phyloP scores from a whole-genome alignment of 169 alveolate species.

The Plasmodium cynomolgi region DNA sequence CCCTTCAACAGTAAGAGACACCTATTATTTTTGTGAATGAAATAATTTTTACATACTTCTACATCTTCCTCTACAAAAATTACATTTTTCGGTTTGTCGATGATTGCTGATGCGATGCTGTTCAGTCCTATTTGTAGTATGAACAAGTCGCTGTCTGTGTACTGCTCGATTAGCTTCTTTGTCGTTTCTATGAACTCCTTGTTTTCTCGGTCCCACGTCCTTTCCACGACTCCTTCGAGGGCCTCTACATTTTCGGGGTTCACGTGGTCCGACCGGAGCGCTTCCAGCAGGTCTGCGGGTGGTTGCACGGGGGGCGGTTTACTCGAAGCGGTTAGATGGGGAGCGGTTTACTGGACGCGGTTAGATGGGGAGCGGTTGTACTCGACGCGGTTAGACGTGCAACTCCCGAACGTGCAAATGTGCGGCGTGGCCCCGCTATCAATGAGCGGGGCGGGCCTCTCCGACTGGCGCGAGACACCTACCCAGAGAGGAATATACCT shows the following conservation, averaged over 20 bases:
- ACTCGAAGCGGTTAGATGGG: background rate
- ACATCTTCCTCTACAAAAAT: slow-evolving; percentile 55
- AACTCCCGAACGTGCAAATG: background rate
- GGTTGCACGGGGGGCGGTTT: background rate
- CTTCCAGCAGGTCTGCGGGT: background rate
- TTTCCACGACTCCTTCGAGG: slow-evolving; percentile 22
- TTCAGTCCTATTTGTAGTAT: slow-evolving; percentile 57
- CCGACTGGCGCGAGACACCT: background rate
- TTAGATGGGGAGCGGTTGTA: background rate
- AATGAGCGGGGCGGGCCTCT: background rate
- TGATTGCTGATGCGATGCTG: slow-evolving; percentile 44
- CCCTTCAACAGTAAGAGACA: slow-evolving; percentile 34
- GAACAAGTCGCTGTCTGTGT: slow-evolving; percentile 19
- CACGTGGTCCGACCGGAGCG: background rate
- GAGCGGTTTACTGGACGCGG: background rate
- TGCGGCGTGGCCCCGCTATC: background rate
- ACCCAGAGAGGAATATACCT: slow-evolving; percentile 11
- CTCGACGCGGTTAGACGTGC: background rate
- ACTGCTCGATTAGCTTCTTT: slow-evolving; percentile 33
- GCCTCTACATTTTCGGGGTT: slow-evolving; percentile 7
- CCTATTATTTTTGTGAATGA: slow-evolving; percentile 36
- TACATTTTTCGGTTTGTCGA: slow-evolving; percentile 37
- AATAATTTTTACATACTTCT: slow-evolving; percentile 39
- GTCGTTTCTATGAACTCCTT: slow-evolving; percentile 28
- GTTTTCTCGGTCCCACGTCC: slow-evolving; percentile 58